Base-by-base conservation (phyloP, 2,329 filamentous ascomycete species). In the Colletotrichum filicis region DNA sequence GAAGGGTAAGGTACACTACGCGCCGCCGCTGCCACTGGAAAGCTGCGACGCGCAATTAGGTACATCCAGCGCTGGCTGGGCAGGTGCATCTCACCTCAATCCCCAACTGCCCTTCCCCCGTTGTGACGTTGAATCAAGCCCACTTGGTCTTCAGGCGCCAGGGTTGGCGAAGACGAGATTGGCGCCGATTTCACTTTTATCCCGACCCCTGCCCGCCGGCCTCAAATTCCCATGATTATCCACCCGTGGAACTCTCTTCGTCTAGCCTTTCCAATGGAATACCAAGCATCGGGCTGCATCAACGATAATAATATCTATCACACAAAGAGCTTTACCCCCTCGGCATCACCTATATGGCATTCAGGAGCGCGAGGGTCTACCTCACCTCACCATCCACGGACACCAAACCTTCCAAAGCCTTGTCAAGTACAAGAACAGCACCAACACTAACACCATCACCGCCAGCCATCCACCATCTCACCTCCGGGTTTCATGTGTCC, bases 41-140 rank as follows among this genome's bases (percentile, higher is more conserved):
- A 42, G 37, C 37, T 42, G 37, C 4, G 37, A 7, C 19, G 16
- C 37, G 37, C 37, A 7, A 6, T 42, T 35, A 35, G 32, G 32
- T 35, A 35, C 32, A 35, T 35, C 1, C 11, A 12, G 32, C 32
- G 11, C 32, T 35, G 32, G 32, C 11, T 5, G 32, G 32, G 32
- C 32, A 35, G 32, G 32, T 35, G 32, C 35, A 42, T 14, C 35
- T 42, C 35, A 42, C 35, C 35, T 42, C 5, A 42, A 19, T 9
- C 30, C 32, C 35, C n/a, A 53, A 19, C 28, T 63, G 32, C 30
- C 30, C 30, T 52, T 46, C 53, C 32, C 30, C 52, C 32, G 52
- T 62, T 71, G 66, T 73, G 71, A 73, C 70, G 70, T 73, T 68
- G 70, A 73, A 73, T 73, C 70, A 73, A 73, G 66, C 70, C 70